Evolutionary conservation across 768 basidiomycete genomes (phyloP).

Genomic region (Naganishia onofrii): DNA sequence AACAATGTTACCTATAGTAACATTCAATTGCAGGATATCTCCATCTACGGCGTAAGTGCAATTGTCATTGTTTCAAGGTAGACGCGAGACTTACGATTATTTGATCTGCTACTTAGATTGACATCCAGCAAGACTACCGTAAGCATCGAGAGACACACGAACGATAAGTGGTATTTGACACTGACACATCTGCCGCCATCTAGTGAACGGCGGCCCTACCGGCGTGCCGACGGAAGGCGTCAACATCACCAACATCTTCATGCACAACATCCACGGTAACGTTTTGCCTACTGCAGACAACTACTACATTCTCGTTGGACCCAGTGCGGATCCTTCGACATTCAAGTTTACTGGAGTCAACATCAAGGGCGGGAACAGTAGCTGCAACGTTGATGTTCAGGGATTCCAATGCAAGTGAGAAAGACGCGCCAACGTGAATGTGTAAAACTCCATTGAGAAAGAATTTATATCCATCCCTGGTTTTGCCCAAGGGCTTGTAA

Average conservation of each 20-base stretch:
- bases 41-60: slow-evolving; percentile 27
- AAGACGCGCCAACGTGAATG: too few species aligned
- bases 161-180: too few species aligned
- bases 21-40: slow-evolving; percentile 30
- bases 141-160: slow-evolving; percentile 1
- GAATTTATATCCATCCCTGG: too few species aligned
- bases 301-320: slow-evolving; percentile 33
- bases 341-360: slow-evolving; percentile 33
- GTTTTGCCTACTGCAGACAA: slow-evolving; percentile 25
- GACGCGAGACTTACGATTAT: background rate
- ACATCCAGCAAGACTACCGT: slow-evolving; percentile 35
- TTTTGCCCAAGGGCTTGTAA: too few species aligned
- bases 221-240: slow-evolving; percentile 31
- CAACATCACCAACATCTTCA: slow-evolving; percentile 33
- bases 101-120: background rate
- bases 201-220: slow-evolving; percentile 34
- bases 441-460: too few species aligned
- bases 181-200: background rate
- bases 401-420: slow-evolving; percentile 31
- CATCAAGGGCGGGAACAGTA: slow-evolving; percentile 31
- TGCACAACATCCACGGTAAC: slow-evolving; percentile 33
- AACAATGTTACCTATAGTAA: slow-evolving; percentile 34
- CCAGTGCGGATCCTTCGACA: slow-evolving; percentile 22
- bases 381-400: slow-evolving; percentile 23
- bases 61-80: background rate